Evolutionary conservation across 352 stramenopile species (phyloP).

Genomic region (Phytophthora pisi): DNA sequence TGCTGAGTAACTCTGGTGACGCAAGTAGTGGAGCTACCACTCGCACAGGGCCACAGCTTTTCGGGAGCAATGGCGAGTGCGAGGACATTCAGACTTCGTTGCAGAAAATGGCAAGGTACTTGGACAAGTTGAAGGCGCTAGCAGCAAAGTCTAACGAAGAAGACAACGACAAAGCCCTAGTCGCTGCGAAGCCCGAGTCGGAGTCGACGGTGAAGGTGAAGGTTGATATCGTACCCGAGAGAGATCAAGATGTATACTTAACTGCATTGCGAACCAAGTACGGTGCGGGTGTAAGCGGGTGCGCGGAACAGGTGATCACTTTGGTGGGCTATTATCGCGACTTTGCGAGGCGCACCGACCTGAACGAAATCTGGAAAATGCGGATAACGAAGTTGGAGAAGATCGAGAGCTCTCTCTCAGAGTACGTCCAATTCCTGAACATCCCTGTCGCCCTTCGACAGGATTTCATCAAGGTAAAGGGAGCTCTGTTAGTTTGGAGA

Average conservation of each 20-base stretch:
- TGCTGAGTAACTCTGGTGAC: neutral
- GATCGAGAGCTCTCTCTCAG: slow-evolving; percentile 69
- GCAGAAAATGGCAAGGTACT: slow-evolving; percentile 34
- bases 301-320: slow-evolving; percentile 77
- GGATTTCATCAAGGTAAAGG: slow-evolving; percentile 62
- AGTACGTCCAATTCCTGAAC: slow-evolving; percentile 76
- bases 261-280: slow-evolving; percentile 67
- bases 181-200: neutral
- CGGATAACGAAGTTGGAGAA: slow-evolving; percentile 76
- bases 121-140: slow-evolving; percentile 25
- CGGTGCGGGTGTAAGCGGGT: slow-evolving; percentile 55
- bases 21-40: neutral
- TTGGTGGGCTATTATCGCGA: slow-evolving; percentile 86
- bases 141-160: slow-evolving; percentile 2
- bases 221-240: neutral
- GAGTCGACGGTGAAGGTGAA: slow-evolving; percentile 9
- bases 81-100: slow-evolving; percentile 65
- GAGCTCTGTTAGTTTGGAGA: neutral
- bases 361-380: slow-evolving; percentile 74
- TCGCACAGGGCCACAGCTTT: slow-evolving; percentile 25
- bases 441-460: slow-evolving; percentile 51
- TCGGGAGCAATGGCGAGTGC: slow-evolving; percentile 42
- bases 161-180: neutral
- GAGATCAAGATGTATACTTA: slow-evolving; percentile 22
- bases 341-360: slow-evolving; percentile 74